Evolutionary conservation across 2,329 filamentous ascomycete species (phyloP).

Genomic region (Penicillium janthinellum): DNA sequence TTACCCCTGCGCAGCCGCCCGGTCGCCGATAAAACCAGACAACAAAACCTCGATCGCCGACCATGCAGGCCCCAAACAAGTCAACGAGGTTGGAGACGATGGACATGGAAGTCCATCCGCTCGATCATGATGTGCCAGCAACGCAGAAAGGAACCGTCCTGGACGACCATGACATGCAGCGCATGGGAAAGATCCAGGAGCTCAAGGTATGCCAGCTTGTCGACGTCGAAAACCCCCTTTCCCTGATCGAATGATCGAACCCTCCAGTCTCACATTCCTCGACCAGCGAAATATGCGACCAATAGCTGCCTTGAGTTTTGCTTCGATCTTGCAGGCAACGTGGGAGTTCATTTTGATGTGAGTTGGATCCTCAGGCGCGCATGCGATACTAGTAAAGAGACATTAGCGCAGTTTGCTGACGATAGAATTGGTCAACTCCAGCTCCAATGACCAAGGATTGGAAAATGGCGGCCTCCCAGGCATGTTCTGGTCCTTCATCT

Average conservation of each 20-base stretch:
- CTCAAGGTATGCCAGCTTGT: conserved; percentile 26
- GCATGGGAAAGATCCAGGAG: conserved; percentile 32
- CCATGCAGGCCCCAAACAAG: conserved; percentile 4
- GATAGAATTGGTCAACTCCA: conserved; percentile 1
- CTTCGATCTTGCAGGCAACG: conserved; percentile 38
- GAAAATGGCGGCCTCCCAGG: conserved; percentile 31
- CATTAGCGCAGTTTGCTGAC: neutral
- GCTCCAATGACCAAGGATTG: conserved; percentile 28
- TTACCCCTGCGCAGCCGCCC: neutral
- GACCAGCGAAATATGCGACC: conserved; percentile 36
- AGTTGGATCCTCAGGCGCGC: conserved; percentile 1
- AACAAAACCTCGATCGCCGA: neutral
- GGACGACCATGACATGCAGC: conserved; percentile 29
- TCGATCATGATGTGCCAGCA: neutral
- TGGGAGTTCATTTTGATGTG: conserved; percentile 42
- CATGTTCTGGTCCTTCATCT: conserved; percentile 36
- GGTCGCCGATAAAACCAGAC: neutral
- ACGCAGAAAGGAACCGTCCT: conserved; percentile 1
- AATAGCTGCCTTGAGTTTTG: conserved; percentile 38
- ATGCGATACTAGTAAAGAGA: neutral
- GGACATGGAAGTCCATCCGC: conserved; percentile 4
- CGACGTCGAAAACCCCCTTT: neutral
- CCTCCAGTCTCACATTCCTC: neutral
- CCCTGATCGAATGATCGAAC: neutral
- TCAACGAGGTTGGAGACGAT: conserved; percentile 1